phyloP scores from a whole-genome alignment of 2,329 filamentous ascomycete species.

The Clonostachys rosea region DNA sequence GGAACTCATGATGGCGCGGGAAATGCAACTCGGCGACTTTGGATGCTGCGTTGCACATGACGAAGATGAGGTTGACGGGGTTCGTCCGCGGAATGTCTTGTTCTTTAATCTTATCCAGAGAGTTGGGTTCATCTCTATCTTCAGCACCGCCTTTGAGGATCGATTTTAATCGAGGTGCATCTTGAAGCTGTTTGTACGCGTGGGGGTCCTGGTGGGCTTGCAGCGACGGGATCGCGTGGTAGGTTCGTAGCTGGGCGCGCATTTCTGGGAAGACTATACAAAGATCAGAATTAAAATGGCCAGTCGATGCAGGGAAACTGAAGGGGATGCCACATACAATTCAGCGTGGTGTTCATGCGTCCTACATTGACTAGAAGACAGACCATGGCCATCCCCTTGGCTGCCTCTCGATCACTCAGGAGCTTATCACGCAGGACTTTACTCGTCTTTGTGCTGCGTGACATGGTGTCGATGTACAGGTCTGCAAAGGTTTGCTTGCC shows the following conservation, averaged over 20 bases:
- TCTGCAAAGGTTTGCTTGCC: constrained; percentile 82
- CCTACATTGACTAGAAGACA: constrained; percentile 96
- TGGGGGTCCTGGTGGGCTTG: constrained; percentile 94
- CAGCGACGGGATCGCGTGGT: constrained; percentile 94
- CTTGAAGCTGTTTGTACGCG: constrained; percentile 96
- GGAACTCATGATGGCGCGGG: constrained; percentile 79
- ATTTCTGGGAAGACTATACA: constrained; percentile 94
- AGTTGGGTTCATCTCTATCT: constrained; percentile 77
- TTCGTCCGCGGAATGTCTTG: constrained; percentile 71
- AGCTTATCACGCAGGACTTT: constrained; percentile 98
- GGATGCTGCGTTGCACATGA: constrained; percentile 83
- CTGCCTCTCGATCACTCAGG: constrained; percentile 83
- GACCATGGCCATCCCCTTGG: constrained; percentile 99
- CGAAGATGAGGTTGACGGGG: constrained; percentile 94
- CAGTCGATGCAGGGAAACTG: neutral
- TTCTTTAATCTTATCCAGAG: constrained; percentile 76
- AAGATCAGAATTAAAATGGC: constrained; percentile 22
- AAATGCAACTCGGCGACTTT: constrained; percentile 95
- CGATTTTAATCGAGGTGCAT: constrained; percentile 91
- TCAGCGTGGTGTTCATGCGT: constrained; percentile 97
- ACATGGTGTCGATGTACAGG: constrained; percentile 98
- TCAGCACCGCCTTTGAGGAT: constrained; percentile 96
- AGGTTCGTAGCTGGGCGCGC: constrained; percentile 94
- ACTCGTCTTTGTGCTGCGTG: constrained; percentile 96
- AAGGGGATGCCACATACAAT: constrained; percentile 58